These are phyloP conservation scores for Ophiostoma australiae DNA, from an alignment of 2,329 filamentous ascomycete genomes.

Conservation along the genomic window DNA sequence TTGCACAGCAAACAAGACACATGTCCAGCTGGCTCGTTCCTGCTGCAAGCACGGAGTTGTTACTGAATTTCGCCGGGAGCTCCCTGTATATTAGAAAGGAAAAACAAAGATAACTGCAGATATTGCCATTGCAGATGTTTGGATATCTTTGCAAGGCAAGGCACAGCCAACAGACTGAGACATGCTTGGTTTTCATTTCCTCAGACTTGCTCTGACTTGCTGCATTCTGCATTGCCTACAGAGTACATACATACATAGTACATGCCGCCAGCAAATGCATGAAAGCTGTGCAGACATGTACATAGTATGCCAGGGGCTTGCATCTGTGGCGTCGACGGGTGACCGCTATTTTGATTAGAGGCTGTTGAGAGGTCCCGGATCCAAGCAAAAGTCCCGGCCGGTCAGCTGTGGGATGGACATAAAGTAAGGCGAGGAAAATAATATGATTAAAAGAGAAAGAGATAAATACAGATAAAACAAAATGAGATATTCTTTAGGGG, in stretches of 20 bases:
- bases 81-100: too few relatives aligned
- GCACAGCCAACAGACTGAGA: not conserved
- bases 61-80: not conserved
- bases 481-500: too few relatives aligned
- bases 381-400: not conserved
- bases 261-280: not conserved
- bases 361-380: not conserved
- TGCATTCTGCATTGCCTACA: not conserved
- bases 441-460: not conserved
- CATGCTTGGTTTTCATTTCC: not conserved
- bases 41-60: not conserved
- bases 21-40: not conserved
- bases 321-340: slow-evolving; percentile 11
- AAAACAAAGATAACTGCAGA: too few relatives aligned
- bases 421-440: not conserved
- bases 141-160: too few relatives aligned
- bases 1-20: not conserved
- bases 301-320: not conserved
- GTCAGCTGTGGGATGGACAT: not conserved
- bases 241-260: too few relatives aligned
- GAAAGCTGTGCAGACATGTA: not conserved
- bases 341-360: not conserved
- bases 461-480: not conserved
- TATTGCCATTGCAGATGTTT: too few relatives aligned
- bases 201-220: not conserved